Conservation (phyloP, 2,329 filamentous ascomycete genomes). For the Raffaelea arxii region DNA sequence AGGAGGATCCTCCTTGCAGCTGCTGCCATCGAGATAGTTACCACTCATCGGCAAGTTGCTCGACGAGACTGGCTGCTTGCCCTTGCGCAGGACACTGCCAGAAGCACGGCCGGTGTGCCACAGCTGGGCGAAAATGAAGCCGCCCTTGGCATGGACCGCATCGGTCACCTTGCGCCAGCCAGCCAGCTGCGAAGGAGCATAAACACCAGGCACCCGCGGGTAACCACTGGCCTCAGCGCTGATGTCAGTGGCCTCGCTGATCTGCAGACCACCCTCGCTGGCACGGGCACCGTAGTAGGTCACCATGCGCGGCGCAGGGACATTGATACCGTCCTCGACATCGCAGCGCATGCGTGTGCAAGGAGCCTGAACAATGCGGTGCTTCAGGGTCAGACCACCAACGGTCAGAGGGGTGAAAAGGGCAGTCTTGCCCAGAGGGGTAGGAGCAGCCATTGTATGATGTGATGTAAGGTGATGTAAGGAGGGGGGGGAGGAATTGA, state of each 20-base stretch:
- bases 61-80: conserved; percentile 25
- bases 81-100: conserved; percentile 20
- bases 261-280: conserved; percentile 29
- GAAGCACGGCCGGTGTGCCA: conserved; percentile 34
- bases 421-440: conserved; percentile 9
- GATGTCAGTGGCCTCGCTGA: conserved; percentile 37
- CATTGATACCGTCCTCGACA: conserved; percentile 20
- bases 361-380: conserved; percentile 31
- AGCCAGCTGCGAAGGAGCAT: conserved; percentile 39
- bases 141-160: conserved; percentile 51
- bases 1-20: conserved; percentile 28
- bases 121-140: conserved; percentile 51
- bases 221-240: conserved; percentile 25
- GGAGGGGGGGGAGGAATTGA: no score
- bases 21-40: conserved; percentile 17
- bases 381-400: conserved; percentile 33
- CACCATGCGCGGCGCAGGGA: conserved; percentile 19
- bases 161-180: conserved; percentile 51
- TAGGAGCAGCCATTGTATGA: conserved; percentile 3
- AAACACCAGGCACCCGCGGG: conserved; percentile 48
- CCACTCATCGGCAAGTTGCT: conserved; percentile 30
- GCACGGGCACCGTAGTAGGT: conserved; percentile 36
- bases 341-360: conserved; percentile 43
- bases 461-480: no score
- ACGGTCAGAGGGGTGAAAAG: conserved; percentile 27